phyloP scores from a whole-genome alignment of 495 filamentous ascomycete genomes.

The Collariella sp. region DNA sequence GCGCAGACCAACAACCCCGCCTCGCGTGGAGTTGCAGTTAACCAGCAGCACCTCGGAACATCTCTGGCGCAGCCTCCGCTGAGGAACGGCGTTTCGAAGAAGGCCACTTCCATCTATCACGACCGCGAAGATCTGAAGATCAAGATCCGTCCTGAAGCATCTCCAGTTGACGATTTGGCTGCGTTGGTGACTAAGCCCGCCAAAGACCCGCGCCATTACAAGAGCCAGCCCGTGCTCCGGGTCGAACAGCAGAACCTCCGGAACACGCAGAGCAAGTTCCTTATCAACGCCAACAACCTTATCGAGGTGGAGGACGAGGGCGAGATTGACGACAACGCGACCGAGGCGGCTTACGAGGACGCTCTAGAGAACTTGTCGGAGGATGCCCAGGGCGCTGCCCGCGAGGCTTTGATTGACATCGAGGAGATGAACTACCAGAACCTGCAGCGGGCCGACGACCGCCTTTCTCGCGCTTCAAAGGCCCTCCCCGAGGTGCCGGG shows the following conservation, averaged over 20 bases:
- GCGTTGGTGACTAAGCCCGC: slow-evolving; percentile 21
- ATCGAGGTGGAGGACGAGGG: slow-evolving; percentile 18
- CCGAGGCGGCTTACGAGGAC: slow-evolving; percentile 37
- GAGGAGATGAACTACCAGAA: background rate
- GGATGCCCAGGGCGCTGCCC: slow-evolving; percentile 5
- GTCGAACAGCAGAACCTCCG: slow-evolving; percentile 23
- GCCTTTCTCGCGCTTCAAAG: slow-evolving; percentile 10
- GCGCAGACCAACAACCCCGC: slow-evolving; percentile 9
- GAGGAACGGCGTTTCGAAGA: slow-evolving; percentile 51
- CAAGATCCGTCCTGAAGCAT: slow-evolving; percentile 7
- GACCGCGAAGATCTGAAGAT: slow-evolving; percentile 37
- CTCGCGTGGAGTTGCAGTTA: background rate
- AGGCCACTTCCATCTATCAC: slow-evolving; percentile 56
- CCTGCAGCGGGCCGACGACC: background rate
- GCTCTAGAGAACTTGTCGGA: slow-evolving; percentile 31
- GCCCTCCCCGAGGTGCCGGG: slow-evolving; percentile 12
- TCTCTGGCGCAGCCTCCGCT: slow-evolving; percentile 16
- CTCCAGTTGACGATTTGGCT: slow-evolving; percentile 15
- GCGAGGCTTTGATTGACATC: slow-evolving; percentile 4
- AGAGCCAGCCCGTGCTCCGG: slow-evolving; percentile 35
- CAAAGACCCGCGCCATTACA: slow-evolving; percentile 36
- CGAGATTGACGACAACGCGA: slow-evolving; percentile 27
- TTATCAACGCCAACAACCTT: slow-evolving; percentile 14
- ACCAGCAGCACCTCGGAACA: slow-evolving; percentile 3
- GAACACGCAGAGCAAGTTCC: slow-evolving; percentile 28